Base-by-base conservation (phyloP, 805 yeast species). In the Hanseniaspora hatyaiensis region DNA sequence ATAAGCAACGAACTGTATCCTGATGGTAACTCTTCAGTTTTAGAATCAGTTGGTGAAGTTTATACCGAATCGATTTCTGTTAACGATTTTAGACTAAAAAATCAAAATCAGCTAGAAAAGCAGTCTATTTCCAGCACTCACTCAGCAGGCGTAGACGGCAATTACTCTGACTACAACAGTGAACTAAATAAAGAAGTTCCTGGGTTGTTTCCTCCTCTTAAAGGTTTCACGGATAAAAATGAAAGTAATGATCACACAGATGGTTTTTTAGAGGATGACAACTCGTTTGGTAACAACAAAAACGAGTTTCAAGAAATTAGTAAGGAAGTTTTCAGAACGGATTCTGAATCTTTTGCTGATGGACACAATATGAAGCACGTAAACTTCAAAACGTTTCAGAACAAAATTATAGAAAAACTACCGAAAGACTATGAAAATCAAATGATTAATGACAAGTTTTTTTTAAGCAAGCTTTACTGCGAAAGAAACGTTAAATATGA, bases 371-470 rank as follows among this genome's bases (percentile, higher is more conserved):
- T n/a, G n/a, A n/a, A n/a, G n/a, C n/a, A n/a, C n/a, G n/a, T 46
- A 15, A 34, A 46, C 20, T n/a, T 26, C 3, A 23, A 32, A 12
- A 40, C 18, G 5, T 26, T 40, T 20, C 34, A 40, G 19, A 12
- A 34, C 18, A 40, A 50, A 6, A 52, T 53, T 33, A 29, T 58
- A 2, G 49, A 51, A 19, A 40, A 36, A 4, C 47, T 58, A n/a
- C 52, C 57, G 6, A 48, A 50, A 2, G 28, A 52, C 3, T 52
- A 51, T 6, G 55, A 54, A 53, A 53, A 50, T 3, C 53, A 52
- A n/a, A 50, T 54, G 41, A 46, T 48, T 0, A 55, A 57, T 30
- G 65, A 61, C 32, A 60, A 54, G 47, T 62, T 62, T 51, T 63
- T 57, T 51, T 55, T 57, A 42, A 53, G 62, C 2, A 53, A 53